Evolutionary conservation across 2,329 filamentous ascomycete genomes (phyloP), one percentile per base, ranked within the genome.

Genomic region (Colletotrichum tanaceti): DNA sequence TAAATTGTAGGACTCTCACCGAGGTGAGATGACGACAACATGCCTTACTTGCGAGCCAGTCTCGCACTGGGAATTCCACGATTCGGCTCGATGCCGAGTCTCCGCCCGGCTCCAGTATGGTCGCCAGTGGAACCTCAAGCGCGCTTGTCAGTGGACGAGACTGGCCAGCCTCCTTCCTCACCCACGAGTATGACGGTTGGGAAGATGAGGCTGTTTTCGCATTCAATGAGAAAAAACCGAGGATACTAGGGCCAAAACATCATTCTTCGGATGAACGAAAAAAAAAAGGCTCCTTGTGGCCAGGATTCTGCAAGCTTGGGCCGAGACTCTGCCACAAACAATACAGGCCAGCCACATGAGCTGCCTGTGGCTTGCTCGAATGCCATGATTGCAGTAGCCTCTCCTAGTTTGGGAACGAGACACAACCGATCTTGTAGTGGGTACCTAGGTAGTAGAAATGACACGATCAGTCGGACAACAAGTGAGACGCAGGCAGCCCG

Each of bases 31-130:
- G 35, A 47, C 39, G 49, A 38, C 35, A 9, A 14, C 54, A 28
- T 52, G 46, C 16, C 47, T 46, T 24, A 24, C 28, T 43, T 28
- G 43, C 43, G 35, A 57, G 58, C 63, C 39, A 57, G 38, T 50
- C 22, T 58, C 16, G 39, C 39, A 47, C 11, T 32, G 60, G 28
- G n/a, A 59, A 59, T 22, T 58, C 20, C 53, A 39, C 22, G 41
- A 24, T 50, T 58, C 44, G 62, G 52, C 44, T 65, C 44, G 43
- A 65, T 55, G 35, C 41, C 39, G 43, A 52, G 55, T 65, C 66
- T 64, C 62, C 50, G 47, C 62, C 32, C 9, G 32, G 32, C 32
- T 52, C 38, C 16, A 39, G 10, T 44, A 22, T 60, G 43, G 62
- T 52, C 38, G 39, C n/a, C 32, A n/a, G n/a, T n/a, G n/a, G n/a